Evolutionary conservation across 2,329 filamentous ascomycete genomes (phyloP).

Genomic region (Tolypocladium sp.): DNA sequence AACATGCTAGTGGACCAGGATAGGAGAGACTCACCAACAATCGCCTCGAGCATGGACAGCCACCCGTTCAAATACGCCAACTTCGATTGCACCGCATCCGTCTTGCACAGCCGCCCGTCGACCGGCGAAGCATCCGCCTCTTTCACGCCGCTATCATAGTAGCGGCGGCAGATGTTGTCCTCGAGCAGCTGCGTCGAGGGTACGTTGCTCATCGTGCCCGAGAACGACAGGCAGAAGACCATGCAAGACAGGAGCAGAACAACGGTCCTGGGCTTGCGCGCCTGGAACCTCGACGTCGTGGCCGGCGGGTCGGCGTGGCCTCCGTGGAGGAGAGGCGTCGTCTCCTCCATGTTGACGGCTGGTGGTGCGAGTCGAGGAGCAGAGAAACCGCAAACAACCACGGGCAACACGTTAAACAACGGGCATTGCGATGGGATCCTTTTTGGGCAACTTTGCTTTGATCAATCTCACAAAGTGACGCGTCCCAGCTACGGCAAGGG

Average conservation of each 20-base stretch:
- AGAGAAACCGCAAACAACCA: neutral
- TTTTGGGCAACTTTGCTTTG: neutral
- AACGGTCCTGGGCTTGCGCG: neutral
- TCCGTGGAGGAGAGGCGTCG: neutral
- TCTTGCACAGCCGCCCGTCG: conserved; percentile 2
- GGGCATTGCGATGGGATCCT: neutral
- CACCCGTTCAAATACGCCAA: conserved; percentile 3
- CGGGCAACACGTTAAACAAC: neutral
- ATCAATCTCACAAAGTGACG: neutral
- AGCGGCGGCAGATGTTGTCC: conserved; percentile 2
- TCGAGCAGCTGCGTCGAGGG: conserved; percentile 3
- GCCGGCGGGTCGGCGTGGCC: neutral
- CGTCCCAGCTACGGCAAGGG: neutral
- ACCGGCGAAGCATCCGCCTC: neutral
- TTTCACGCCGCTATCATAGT: neutral
- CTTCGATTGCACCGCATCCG: conserved; percentile 1
- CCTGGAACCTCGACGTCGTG: neutral
- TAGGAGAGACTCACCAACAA: conserved; percentile 1
- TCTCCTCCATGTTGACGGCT: neutral
- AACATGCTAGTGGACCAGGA: neutral
- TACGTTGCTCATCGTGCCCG: conserved; percentile 1
- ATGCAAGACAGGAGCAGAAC: conserved; percentile 1
- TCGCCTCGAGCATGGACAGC: conserved; percentile 2
- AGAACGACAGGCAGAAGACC: conserved; percentile 1
- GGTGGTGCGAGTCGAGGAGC: neutral